phyloP scores from a whole-genome alignment of 169 alveolate species.

The Plasmodium relictum region DNA sequence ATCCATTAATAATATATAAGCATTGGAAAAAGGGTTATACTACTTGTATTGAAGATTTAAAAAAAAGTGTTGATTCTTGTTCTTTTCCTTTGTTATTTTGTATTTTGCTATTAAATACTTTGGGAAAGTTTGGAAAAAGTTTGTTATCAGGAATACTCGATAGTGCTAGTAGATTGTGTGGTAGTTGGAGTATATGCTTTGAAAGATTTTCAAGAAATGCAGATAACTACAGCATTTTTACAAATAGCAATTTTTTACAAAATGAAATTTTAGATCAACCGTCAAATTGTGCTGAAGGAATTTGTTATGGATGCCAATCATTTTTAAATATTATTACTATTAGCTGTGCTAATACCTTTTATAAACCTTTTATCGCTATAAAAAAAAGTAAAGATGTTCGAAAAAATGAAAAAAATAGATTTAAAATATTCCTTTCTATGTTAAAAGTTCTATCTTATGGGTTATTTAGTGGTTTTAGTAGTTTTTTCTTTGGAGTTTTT shows the following conservation, averaged over 20 bases:
- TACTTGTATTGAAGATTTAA: conserved; percentile 63
- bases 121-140: conserved; percentile 65
- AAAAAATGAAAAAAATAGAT: conserved; percentile 73
- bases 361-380: conserved; percentile 79
- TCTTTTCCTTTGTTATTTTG: conserved; percentile 76
- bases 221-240: conserved; percentile 67
- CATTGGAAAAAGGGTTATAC: conserved; percentile 84
- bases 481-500: conserved; percentile 78
- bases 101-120: conserved; percentile 49
- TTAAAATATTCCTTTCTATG: conserved; percentile 40
- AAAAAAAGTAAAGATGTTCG: conserved; percentile 74
- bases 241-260: conserved; percentile 79
- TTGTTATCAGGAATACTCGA: conserved; percentile 69
- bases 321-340: conserved; percentile 80
- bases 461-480: conserved; percentile 77
- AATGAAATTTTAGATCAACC: conserved; percentile 83
- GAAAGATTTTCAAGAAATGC: conserved; percentile 78
- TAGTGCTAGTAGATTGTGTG: conserved; percentile 72
- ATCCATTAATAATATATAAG: conserved; percentile 84
- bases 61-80: conserved; percentile 66
- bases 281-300: conserved; percentile 84
- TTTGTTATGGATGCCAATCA: conserved; percentile 81
- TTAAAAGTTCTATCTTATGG: conserved; percentile 51
- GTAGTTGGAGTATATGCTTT: conserved; percentile 77
- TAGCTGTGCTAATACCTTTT: conserved; percentile 74